Evolutionary conservation across 2,329 filamentous ascomycete species (phyloP), one percentile per base, ranked within the genome.

Genomic region (Aphanoascus verrucosus): DNA sequence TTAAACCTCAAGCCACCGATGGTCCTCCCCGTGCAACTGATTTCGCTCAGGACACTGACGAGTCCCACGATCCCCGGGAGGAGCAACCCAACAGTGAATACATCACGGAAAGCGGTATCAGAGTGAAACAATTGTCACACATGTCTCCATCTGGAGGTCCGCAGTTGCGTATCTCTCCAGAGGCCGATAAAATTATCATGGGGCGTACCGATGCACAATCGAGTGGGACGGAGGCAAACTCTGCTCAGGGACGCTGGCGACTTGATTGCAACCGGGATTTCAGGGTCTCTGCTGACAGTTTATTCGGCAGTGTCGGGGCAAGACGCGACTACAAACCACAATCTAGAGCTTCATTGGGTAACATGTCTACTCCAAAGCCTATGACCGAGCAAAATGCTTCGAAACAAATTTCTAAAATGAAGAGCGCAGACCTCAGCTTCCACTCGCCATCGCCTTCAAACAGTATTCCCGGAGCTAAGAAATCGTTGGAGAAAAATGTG

Each of bases 121-220:
- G 34, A 45, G 37, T 57, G 19, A 61, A 59, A 38, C 55, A 60
- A 14, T 48, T 61, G 35, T 55, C 56, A 12, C 47, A 56, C 11
- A 28, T 28, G 9, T 50, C 47, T 2, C 49, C 53, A 34, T 48
- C 35, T 14, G 49, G 41, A 40, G 59, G 59, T 3, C 59, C 58
- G 11, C 51, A 55, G 28, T 52, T 61, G 8, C 56, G 58, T 17
- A 59, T 61, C 34, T 56, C 58, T 3, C 53, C 58, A 14, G 58
- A 59, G 17, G 59, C 59, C n/a, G 58, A 59, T 7, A 54, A 49
- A n/a, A 20, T 61, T n/a, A 58, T 61, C 5, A 56, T 61, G 58
- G 59, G 59, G 11, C 32, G 12, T 9, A 44, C 49, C 4, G 34
- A 49, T 28, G 41, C 9, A 6, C 53, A 50, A 42, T 17, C 52